A percentile compares a stretch with the other conserved stretches of the same genome.
phyloP scores from a whole-genome alignment of 768 basidiomycete species.

The Suillus decipiens region DNA sequence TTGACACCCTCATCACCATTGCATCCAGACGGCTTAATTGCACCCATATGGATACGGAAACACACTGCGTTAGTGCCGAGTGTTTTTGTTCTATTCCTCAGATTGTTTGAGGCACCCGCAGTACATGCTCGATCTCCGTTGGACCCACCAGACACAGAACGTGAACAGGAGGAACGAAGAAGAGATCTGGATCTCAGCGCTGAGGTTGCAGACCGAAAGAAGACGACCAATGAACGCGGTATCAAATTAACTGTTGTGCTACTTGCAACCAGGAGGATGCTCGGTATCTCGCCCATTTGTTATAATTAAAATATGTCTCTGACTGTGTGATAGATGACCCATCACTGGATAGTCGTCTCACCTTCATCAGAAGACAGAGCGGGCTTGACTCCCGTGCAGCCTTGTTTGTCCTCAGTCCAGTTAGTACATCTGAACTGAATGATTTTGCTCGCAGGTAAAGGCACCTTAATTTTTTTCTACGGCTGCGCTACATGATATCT shows the following conservation, averaged over 20 bases:
- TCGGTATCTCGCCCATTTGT: constrained; percentile 56
- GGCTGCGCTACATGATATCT: constrained; percentile 6
- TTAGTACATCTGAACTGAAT: constrained; percentile 77
- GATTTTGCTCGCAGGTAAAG: constrained; percentile 85
- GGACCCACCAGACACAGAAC: constrained; percentile 53
- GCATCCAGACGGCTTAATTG: constrained; percentile 93
- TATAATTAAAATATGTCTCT: background rate
- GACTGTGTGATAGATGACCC: constrained; percentile 68
- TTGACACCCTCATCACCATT: constrained; percentile 86
- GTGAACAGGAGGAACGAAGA: constrained; percentile 68
- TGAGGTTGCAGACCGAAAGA: constrained; percentile 81
- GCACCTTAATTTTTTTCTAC: background rate
- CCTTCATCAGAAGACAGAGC: constrained; percentile 84
- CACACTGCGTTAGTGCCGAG: constrained; percentile 90
- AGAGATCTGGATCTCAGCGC: constrained; percentile 76
- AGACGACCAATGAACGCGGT: constrained; percentile 75
- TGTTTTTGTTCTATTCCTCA: constrained; percentile 90
- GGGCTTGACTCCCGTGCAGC: constrained; percentile 90
- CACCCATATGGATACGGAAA: constrained; percentile 97
- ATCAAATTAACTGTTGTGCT: constrained; percentile 95
- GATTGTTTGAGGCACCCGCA: constrained; percentile 69
- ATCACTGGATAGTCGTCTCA: constrained; percentile 77
- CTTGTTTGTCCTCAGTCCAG: constrained; percentile 93
- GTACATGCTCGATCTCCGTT: constrained; percentile 52
- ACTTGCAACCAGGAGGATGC: constrained; percentile 82